A percentile compares a stretch with the other conserved stretches of the same genome.
These are phyloP conservation scores for Hygrocybe coccinea DNA, from an alignment of 768 basidiomycete genomes.

Conservation along the genomic window DNA sequence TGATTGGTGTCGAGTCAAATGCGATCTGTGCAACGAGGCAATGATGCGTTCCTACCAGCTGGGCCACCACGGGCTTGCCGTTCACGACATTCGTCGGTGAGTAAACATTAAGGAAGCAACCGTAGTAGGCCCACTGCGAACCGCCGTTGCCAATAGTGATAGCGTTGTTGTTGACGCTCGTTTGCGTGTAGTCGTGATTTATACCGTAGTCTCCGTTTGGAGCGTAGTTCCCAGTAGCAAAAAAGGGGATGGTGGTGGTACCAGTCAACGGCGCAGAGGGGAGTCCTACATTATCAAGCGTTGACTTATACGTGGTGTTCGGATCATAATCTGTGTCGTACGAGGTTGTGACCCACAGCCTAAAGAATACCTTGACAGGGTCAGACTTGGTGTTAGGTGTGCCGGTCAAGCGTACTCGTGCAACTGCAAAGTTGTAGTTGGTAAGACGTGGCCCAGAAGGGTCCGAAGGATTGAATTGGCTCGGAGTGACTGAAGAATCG, in stretches of 20 bases:
- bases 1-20: neutral
- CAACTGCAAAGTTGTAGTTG: conserved; percentile 2
- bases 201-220: neutral
- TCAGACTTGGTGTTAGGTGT: neutral
- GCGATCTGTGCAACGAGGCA: conserved; percentile 3
- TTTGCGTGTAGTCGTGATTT: neutral
- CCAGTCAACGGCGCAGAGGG: neutral
- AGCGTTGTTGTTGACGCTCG: neutral
- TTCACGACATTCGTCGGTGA: neutral
- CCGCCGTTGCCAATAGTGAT: neutral
- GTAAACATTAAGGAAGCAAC: neutral
- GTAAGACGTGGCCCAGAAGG: neutral
- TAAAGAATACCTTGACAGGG: neutral
- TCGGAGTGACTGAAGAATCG: neutral
- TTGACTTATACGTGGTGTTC: neutral
- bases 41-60: neutral
- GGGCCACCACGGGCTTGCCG: neutral
- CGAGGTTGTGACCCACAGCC: neutral
- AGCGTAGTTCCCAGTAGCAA: neutral
- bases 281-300: neutral
- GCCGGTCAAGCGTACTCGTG: neutral
- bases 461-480: neutral
- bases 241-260: neutral
- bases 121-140: neutral
- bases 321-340: neutral